Base-by-base conservation (phyloP, 2,329 filamentous ascomycete species). In the Knoxdaviesia capensis region DNA sequence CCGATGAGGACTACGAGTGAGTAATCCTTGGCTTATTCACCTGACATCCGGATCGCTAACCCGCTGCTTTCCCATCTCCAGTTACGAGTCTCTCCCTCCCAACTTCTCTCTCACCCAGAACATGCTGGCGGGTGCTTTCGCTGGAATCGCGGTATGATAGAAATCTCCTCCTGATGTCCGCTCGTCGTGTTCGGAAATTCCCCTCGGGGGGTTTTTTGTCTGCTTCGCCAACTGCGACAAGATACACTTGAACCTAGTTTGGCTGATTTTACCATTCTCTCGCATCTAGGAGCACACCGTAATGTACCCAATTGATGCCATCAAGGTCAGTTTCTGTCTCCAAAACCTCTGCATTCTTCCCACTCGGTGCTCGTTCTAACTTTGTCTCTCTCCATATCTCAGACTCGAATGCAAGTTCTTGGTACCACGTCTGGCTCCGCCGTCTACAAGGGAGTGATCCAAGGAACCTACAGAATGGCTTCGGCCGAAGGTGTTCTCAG, bases 371-470 rank as follows among this genome's bases (percentile, higher is more conserved):
- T 2, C 9, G 6, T 9, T 39, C 33, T 31, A n/a, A 35, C n/a
- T 41, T 6, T 5, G 11, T 6, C 28, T 20, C 20, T 20, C 20
- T 3, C 20, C 20, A 20, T 20, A 20, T 20, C 20, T 20, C 55
- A 96, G 90, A 98, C 90, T 38, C 82, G 90, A 59, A 94, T 96
- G 87, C 90, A 98, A 68, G 80, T 98, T 52, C 66, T 96, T 59
- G 87, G 86, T 57, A 83, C 88, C 11, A 78, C 76, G 34, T 20
- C 20, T 20, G 74, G 81, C 29, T 77, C 79, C 44, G 78, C 82
- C 33, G 77, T 88, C 49, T 93, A 94, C 62, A 83, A 78, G 47
- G 87, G 90, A 47, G 78, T 98, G 54, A 79, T 90, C 48, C 86
- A 94, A 58, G 87, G 87, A 46, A 87, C 90, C 44, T 80, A 88